Percentiles rank a stretch among this genome's conserved stretches.
phyloP scores from a whole-genome alignment of 2,329 filamentous ascomycete genomes.

The Pezicula radicicola region DNA sequence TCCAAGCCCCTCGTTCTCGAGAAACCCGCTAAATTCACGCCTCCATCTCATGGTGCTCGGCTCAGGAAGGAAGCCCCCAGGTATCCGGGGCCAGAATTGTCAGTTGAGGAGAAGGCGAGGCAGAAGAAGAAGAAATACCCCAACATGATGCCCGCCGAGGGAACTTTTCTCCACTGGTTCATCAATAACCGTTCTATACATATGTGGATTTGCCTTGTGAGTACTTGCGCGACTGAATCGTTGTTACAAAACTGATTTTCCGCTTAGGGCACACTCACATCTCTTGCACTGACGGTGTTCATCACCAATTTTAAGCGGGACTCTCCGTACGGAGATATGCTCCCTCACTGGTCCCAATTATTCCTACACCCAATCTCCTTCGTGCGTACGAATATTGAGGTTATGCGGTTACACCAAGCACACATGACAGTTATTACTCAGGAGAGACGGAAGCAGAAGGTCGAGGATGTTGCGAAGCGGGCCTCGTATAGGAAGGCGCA shows the following conservation, averaged over 20 bases:
- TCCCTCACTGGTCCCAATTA: constrained; percentile 69
- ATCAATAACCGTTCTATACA: constrained; percentile 75
- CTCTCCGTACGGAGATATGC: constrained; percentile 76
- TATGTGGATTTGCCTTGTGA: constrained; percentile 78
- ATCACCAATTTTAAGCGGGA: constrained; percentile 74
- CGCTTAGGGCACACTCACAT: constrained; percentile 24
- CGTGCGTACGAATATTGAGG: constrained; percentile 61
- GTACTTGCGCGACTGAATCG: constrained; percentile 20
- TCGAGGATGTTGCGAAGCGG: constrained; percentile 87
- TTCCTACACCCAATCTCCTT: constrained; percentile 68
- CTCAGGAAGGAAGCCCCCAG: constrained; percentile 56
- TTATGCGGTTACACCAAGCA: constrained; percentile 73
- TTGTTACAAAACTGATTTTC: neutral
- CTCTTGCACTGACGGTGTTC: constrained; percentile 70
- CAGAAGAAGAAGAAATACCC: constrained; percentile 77
- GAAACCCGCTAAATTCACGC: constrained; percentile 86
- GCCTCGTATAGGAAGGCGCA: constrained; percentile 82
- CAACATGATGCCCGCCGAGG: constrained; percentile 81
- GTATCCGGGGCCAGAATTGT: constrained; percentile 70
- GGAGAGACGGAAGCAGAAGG: constrained; percentile 68
- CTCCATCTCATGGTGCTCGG: constrained; percentile 81
- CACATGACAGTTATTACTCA: constrained; percentile 66
- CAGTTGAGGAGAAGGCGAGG: constrained; percentile 59
- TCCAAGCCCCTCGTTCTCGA: constrained; percentile 69
- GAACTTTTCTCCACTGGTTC: constrained; percentile 82